Percentiles rank a stretch among this genome's conserved stretches.
Conservation (phyloP, 208 protist species). For the Naegleria lovaniensis region DNA sequence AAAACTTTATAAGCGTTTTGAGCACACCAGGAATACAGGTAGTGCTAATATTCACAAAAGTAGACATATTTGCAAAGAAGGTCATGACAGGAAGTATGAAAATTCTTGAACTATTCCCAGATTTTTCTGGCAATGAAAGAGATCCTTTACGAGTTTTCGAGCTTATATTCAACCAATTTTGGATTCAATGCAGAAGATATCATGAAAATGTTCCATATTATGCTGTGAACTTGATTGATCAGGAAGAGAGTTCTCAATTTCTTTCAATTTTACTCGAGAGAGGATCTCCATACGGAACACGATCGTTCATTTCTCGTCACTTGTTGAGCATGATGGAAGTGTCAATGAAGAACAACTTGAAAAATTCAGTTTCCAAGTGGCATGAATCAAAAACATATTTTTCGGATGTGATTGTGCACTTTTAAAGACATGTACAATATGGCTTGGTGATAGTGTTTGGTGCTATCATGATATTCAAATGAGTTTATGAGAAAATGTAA, state of each 20-base stretch:
- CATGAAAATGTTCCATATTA: not conserved
- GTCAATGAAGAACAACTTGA: too few relatives aligned
- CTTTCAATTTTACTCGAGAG: not conserved
- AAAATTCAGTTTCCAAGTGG: too few relatives aligned
- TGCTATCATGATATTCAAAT: too few relatives aligned
- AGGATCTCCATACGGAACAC: not conserved
- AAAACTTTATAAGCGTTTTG: too few relatives aligned
- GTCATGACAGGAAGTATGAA: not conserved
- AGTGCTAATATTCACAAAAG: not conserved
- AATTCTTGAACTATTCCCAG: not conserved
- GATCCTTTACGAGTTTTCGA: not conserved
- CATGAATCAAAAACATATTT: too few relatives aligned
- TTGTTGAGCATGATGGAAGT: too few relatives aligned
- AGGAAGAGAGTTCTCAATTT: not conserved
- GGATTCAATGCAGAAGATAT: not conserved
- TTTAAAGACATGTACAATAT: too few relatives aligned
- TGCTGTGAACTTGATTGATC: not conserved
- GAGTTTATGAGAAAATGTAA: too few relatives aligned
- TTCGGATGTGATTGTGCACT: too few relatives aligned
- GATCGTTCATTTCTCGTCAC: not conserved
- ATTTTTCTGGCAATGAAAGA: not conserved
- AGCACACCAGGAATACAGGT: not conserved
- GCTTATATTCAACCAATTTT: not conserved
- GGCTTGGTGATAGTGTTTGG: too few relatives aligned
- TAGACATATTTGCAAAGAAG: not conserved